Evolutionary conservation across 2,329 filamentous ascomycete species (phyloP), one percentile per base, ranked within the genome.

Genomic region (Aspergillus texensis): DNA sequence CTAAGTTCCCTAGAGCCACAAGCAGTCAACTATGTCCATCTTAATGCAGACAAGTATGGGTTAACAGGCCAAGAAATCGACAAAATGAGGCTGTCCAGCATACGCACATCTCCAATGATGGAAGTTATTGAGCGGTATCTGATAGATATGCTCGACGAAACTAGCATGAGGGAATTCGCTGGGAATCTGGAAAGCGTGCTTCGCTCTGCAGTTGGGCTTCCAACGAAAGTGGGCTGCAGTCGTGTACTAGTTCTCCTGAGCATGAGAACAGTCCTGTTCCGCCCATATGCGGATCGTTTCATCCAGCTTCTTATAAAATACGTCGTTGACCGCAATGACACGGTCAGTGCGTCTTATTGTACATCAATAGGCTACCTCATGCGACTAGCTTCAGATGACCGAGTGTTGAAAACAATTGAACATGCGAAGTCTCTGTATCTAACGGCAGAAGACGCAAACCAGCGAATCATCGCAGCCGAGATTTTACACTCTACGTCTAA

Each of bases 161-260:
- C 83, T 5, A 89, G 91, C n/a, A 94, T 97, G 88, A 84, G 85
- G 53, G 84, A 88, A 24, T 83, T 97, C 11, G 88, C 89, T 41
- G 88, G 89, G 2, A 86, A 83, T 52, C 84, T 99, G 0, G 90
- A 95, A 75, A 85, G 86, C 34, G 89, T 91, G 0, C 92, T 98
- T 78, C 95, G 94, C 75, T 89, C 86, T 30, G 92, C 94, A 1
- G 89, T 99, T 43, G 94, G 94, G 1, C 89, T 98, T 79, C 94
- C 94, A 2, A 96, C 93, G 0, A 98, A 98, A 80, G 91, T 98
- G 55, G 95, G 93, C 43, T 96, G 93, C 72, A 91, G 91, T 67
- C 88, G 93, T 61, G 89, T 97, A 2, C 84, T 99, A 36, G 91
- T 92, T 9, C 94, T 92, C 0, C 84, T 99, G 9, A 91, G 92